Evolutionary conservation across 768 basidiomycete species (phyloP).

Genomic region (Rhizopogon salebrosus): DNA sequence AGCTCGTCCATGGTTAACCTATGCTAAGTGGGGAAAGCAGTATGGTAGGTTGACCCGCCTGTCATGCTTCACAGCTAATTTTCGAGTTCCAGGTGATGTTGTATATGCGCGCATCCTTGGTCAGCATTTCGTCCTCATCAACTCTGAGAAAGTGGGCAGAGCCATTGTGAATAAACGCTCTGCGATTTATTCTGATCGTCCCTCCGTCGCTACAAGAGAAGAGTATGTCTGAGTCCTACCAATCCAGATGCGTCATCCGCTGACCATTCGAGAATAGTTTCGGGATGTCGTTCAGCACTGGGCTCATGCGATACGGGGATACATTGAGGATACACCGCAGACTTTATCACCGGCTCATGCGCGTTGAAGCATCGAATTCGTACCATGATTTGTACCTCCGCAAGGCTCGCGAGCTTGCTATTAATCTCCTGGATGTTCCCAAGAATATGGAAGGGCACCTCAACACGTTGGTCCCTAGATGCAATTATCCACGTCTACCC

Average conservation of each 20-base stretch:
- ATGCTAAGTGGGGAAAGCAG: slow-evolving; percentile 22
- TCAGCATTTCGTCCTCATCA: too few relatives aligned
- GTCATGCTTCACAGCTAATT: too few relatives aligned
- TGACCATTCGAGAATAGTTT: not conserved
- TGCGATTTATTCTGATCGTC: too few relatives aligned
- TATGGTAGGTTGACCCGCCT: slow-evolving; percentile 20
- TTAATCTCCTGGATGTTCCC: not conserved
- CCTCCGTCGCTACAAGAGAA: not conserved
- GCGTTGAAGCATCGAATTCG: not conserved
- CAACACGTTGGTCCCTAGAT: not conserved
- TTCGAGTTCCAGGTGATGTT: too few relatives aligned
- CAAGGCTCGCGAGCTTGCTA: not conserved
- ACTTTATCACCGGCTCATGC: not conserved
- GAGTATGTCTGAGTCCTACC: not conserved
- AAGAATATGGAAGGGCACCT: not conserved
- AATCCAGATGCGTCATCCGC: not conserved
- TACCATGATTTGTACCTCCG: not conserved
- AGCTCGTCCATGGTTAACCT: slow-evolving; percentile 26
- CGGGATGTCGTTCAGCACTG: not conserved
- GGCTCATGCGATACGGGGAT: not conserved
- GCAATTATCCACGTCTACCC: not conserved
- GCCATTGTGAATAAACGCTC: too few relatives aligned
- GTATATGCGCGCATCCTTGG: too few relatives aligned
- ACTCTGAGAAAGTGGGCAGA: too few relatives aligned
- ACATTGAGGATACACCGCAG: not conserved